Evolutionary conservation across 352 stramenopile species (phyloP).

Genomic region (Phytopythium helicoides): DNA sequence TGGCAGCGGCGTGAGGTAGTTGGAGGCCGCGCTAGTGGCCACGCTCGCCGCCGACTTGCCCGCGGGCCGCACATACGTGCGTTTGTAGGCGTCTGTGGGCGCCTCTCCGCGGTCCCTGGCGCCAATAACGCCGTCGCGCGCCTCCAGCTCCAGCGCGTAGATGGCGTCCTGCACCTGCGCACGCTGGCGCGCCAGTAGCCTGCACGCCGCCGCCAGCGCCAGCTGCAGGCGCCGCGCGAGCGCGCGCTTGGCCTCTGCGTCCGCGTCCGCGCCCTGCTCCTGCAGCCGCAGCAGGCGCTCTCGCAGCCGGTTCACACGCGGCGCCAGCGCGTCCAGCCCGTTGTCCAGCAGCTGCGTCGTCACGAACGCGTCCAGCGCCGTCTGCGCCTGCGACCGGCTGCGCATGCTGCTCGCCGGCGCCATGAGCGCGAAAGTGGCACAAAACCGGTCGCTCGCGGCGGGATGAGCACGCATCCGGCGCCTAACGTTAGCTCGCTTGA

Average conservation of each 20-base stretch:
- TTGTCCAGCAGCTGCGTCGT: slow-evolving; percentile 81
- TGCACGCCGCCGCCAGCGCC: slow-evolving; percentile 52
- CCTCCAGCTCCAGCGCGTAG: slow-evolving; percentile 47
- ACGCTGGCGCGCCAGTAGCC: slow-evolving; percentile 54
- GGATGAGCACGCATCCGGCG: too few relatives aligned
- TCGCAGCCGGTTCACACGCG: slow-evolving; percentile 64
- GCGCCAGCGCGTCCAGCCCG: slow-evolving; percentile 62
- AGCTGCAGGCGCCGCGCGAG: slow-evolving; percentile 62
- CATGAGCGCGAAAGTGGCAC: too few relatives aligned
- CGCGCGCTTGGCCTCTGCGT: slow-evolving; percentile 33
- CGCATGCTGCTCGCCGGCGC: too few relatives aligned
- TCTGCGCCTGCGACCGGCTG: slow-evolving; percentile 31
- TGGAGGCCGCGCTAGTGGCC: slow-evolving; percentile 11
- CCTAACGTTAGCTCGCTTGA: too few relatives aligned
- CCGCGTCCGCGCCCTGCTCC: slow-evolving; percentile 1
- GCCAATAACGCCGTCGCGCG: slow-evolving; percentile 37
- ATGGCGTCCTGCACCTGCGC: slow-evolving; percentile 50
- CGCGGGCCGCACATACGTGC: slow-evolving; percentile 25
- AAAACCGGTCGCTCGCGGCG: too few relatives aligned
- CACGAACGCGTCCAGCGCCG: slow-evolving; percentile 62
- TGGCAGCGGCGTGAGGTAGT: slow-evolving; percentile 14
- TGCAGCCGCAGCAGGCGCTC: slow-evolving; percentile 39
- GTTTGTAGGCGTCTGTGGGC: slow-evolving; percentile 27
- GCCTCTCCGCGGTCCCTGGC: slow-evolving; percentile 9
- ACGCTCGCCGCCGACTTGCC: slow-evolving; percentile 6